Conservation (phyloP, 2,329 filamentous ascomycete species). For the Dactylellina cionopaga region DNA sequence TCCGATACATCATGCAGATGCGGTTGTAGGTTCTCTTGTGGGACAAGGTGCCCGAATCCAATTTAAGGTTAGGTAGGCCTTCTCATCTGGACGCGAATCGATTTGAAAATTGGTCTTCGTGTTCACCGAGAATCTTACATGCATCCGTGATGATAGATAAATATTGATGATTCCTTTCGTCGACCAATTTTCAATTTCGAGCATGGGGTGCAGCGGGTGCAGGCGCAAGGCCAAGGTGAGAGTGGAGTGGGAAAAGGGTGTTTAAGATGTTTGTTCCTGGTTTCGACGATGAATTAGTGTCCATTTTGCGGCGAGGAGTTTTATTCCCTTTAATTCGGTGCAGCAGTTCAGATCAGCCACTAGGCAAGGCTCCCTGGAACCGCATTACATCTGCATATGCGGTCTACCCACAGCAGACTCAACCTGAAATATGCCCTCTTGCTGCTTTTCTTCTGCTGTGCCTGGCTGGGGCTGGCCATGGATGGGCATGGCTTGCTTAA, state of each 20-base stretch:
- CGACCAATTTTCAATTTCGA: too few relatives aligned
- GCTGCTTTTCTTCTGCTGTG: too few relatives aligned
- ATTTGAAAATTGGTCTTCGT: conserved; percentile 1
- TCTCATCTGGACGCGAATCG: conserved; percentile 18
- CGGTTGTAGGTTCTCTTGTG: too few relatives aligned
- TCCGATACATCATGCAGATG: too few relatives aligned
- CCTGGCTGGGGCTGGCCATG: too few relatives aligned
- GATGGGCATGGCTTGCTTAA: too few relatives aligned
- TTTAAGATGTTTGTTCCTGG: background rate
- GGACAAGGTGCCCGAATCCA: conserved; percentile 17
- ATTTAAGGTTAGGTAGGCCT: conserved; percentile 33
- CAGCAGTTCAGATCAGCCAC: conserved; percentile 41
- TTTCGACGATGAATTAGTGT: background rate
- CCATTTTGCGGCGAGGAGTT: conserved; percentile 44
- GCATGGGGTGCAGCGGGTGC: too few relatives aligned
- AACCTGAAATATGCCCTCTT: too few relatives aligned
- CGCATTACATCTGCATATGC: conserved; percentile 37
- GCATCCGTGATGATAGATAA: too few relatives aligned
- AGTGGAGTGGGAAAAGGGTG: background rate
- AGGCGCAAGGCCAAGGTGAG: too few relatives aligned
- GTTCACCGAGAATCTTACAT: background rate
- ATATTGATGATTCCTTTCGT: too few relatives aligned
- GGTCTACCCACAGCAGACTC: background rate
- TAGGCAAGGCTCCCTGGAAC: conserved; percentile 52
- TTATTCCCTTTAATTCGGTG: conserved; percentile 11